These are phyloP conservation scores for Angomonas deanei DNA, from an alignment of 208 protist genomes.

Conservation along the genomic window DNA sequence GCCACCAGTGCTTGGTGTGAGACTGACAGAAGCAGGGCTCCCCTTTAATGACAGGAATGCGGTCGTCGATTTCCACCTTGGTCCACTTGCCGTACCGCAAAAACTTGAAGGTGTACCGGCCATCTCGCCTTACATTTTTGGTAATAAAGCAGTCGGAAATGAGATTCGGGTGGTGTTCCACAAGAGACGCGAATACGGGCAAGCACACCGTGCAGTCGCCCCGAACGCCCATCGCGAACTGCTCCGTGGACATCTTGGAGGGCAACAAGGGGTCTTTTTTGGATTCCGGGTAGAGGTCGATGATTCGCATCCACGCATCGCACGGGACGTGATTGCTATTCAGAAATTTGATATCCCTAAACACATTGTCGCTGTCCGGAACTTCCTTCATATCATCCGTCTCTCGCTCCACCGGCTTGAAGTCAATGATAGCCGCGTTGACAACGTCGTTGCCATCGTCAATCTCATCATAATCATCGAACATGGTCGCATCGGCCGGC, in stretches of 20 bases:
- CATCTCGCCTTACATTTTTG: constrained; percentile 38
- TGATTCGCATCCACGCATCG: constrained; percentile 53
- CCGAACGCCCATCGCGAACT: constrained; percentile 40
- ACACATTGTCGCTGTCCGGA: constrained; percentile 37
- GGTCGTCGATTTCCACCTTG: constrained; percentile 68
- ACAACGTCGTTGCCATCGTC: constrained; percentile 47
- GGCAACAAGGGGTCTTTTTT: constrained; percentile 48
- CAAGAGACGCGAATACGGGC: constrained; percentile 34
- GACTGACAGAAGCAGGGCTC: constrained; percentile 46
- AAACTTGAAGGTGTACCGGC: constrained; percentile 68
- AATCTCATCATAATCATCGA: constrained; percentile 68
- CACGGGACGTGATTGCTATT: constrained; percentile 34
- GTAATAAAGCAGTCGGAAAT: constrained; percentile 56
- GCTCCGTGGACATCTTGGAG: constrained; percentile 31
- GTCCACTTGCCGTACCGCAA: constrained; percentile 51
- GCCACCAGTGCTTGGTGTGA: constrained; percentile 56
- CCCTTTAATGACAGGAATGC: constrained; percentile 33
- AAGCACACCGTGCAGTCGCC: constrained; percentile 36
- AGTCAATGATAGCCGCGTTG: constrained; percentile 39
- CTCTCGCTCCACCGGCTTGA: constrained; percentile 26
- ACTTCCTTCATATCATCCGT: constrained; percentile 17
- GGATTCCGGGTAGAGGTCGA: constrained; percentile 57
- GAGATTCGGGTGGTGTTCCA: constrained; percentile 37
- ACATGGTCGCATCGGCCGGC: constrained; percentile 45
- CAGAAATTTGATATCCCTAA: constrained; percentile 40